These are phyloP conservation scores for Aureobasidium sp. DNA, from an alignment of 2,329 filamentous ascomycete species.

Conservation along the genomic window DNA sequence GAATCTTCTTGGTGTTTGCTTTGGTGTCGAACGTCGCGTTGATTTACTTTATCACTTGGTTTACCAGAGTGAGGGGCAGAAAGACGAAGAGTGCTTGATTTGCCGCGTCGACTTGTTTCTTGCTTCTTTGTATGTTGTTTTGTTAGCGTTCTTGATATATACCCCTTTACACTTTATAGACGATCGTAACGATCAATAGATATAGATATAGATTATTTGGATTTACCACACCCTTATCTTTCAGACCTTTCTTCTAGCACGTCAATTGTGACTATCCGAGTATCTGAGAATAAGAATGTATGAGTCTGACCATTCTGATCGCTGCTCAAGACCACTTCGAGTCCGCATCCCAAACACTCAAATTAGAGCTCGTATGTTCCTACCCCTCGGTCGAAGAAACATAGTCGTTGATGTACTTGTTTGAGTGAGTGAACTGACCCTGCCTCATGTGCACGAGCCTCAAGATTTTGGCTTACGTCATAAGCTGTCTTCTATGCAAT, in stretches of 20 bases:
- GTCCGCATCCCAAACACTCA: no score
- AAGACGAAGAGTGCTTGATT: not conserved
- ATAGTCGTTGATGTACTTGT: not conserved
- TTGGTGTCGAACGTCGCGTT: slow-evolving; percentile 11
- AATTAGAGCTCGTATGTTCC: no score
- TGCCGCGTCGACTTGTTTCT: not conserved
- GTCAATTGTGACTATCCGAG: no score
- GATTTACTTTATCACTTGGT: slow-evolving; percentile 16
- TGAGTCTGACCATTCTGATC: no score
- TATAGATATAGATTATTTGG: not conserved
- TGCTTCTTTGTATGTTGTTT: not conserved
- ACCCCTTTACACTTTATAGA: not conserved
- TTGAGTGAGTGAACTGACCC: not conserved
- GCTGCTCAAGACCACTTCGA: no score
- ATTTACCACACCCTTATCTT: not conserved
- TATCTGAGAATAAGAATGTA: no score
- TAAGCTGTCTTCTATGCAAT: not conserved
- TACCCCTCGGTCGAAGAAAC: no score
- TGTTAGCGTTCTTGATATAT: not conserved
- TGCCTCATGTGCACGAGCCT: not conserved
- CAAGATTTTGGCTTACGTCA: not conserved
- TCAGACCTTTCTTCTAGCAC: not conserved
- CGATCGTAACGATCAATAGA: not conserved
- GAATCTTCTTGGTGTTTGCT: slow-evolving; percentile 8
- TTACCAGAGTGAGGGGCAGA: slow-evolving; percentile 3